Evolutionary conservation across 768 basidiomycete species (phyloP).

Genomic region (Cantharellus cinnabarinus): DNA sequence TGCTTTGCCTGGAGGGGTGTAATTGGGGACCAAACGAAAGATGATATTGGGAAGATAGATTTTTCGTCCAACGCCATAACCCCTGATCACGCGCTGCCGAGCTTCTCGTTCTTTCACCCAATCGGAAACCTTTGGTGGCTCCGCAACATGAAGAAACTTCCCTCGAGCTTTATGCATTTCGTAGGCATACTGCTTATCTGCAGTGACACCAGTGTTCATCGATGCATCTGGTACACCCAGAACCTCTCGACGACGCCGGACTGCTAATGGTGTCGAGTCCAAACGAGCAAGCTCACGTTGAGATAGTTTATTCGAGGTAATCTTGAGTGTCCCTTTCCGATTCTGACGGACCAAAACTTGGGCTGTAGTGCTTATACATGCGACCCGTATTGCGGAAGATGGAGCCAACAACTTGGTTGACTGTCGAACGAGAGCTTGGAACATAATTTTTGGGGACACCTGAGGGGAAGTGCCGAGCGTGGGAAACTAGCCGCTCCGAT

Average conservation of each 20-base stretch:
- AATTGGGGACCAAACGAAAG: conserved; percentile 67
- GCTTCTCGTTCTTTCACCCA: neutral
- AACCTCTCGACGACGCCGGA: neutral
- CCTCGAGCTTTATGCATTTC: neutral
- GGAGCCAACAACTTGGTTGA: too few species aligned
- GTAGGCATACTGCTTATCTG: neutral
- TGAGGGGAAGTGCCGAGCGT: too few species aligned
- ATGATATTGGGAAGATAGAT: conserved; percentile 80
- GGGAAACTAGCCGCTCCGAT: too few species aligned
- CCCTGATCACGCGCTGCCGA: too few species aligned
- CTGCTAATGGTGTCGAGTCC: neutral
- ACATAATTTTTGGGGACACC: too few species aligned
- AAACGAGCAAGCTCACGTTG: neutral
- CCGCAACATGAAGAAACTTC: neutral
- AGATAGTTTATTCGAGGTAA: too few species aligned
- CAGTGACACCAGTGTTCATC: neutral
- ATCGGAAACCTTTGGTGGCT: neutral
- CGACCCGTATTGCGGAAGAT: too few species aligned
- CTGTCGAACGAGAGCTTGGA: too few species aligned
- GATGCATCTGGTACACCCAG: neutral
- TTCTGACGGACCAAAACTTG: too few species aligned
- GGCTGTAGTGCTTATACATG: too few species aligned
- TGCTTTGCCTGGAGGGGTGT: conserved; percentile 48
- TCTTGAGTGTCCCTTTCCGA: too few species aligned
- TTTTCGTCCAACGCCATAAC: conserved; percentile 39